phyloP scores from a whole-genome alignment of 495 filamentous ascomycete genomes.

The Hypoxylon crocopeplum region DNA sequence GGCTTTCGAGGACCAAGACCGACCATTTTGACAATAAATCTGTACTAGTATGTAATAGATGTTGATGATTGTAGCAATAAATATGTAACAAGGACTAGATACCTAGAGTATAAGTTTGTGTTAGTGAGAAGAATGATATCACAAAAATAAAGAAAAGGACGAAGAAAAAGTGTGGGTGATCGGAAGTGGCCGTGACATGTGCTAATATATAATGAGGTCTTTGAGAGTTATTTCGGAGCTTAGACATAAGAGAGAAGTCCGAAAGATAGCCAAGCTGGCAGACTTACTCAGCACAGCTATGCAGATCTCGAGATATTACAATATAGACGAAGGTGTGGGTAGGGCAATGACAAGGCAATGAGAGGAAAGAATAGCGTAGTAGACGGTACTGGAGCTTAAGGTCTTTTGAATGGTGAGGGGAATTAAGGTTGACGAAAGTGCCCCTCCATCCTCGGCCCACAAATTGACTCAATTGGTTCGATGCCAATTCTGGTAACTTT shows the following conservation, averaged over 20 bases:
- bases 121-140: conserved; percentile 10
- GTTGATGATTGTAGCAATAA: neutral
- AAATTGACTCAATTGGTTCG: conserved; percentile 6
- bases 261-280: neutral
- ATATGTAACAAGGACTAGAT: no score
- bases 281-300: conserved; percentile 35
- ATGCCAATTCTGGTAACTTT: conserved; percentile 12
- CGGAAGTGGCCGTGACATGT: conserved; percentile 7
- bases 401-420: conserved; percentile 33
- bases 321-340: conserved; percentile 13
- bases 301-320: conserved; percentile 18
- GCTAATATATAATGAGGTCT: conserved; percentile 17
- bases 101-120: conserved; percentile 7
- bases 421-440: conserved; percentile 35
- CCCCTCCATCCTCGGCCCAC: conserved; percentile 35
- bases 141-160: neutral
- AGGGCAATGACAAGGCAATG: conserved; percentile 11
- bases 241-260: conserved; percentile 5
- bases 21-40: conserved; percentile 66
- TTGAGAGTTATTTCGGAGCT: conserved; percentile 15
- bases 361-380: conserved; percentile 16
- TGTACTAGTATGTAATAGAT: conserved; percentile 21
- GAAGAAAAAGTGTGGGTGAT: neutral
- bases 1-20: conserved; percentile 74
- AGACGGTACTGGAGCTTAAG: conserved; percentile 25